phyloP scores from a whole-genome alignment of 148 eudicot species.

The Mesembryanthemum crystallinum region DNA sequence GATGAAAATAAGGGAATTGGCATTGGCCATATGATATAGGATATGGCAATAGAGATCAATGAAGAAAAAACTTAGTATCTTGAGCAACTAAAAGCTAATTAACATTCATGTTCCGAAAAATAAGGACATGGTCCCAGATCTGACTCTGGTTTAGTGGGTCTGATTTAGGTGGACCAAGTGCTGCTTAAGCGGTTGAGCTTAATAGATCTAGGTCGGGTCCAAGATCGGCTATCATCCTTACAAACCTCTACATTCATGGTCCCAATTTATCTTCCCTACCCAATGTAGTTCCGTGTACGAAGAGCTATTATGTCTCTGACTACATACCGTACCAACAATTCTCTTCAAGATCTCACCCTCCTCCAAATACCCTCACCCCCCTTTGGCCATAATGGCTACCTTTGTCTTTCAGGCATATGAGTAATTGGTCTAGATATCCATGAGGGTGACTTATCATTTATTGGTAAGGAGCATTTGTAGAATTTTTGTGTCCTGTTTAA shows the following conservation, averaged over 20 bases:
- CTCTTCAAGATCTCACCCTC: background rate
- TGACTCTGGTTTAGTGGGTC: background rate
- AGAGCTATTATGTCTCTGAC: background rate
- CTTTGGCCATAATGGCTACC: background rate
- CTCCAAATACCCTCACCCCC: too few species aligned
- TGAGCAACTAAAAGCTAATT: too few species aligned
- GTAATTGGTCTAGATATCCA: background rate
- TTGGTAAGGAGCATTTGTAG: background rate
- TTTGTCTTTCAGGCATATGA: constrained; percentile 4
- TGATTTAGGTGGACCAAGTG: background rate
- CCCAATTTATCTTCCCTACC: background rate
- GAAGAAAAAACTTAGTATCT: background rate
- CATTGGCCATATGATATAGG: background rate
- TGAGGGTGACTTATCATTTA: constrained; percentile 6
- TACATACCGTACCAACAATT: background rate
- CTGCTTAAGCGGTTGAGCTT: too few species aligned
- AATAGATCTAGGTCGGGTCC: too few species aligned
- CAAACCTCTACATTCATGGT: background rate
- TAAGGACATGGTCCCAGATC: background rate
- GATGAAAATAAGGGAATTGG: background rate
- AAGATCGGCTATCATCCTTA: too few species aligned
- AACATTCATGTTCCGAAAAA: too few species aligned
- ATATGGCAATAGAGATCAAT: background rate
- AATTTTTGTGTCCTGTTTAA: constrained; percentile 1
- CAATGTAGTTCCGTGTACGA: background rate